A percentile compares a stretch with the other conserved stretches of the same genome.
phyloP scores from a whole-genome alignment of 176 grass and related monocot species.

The Leersia perrieri region DNA sequence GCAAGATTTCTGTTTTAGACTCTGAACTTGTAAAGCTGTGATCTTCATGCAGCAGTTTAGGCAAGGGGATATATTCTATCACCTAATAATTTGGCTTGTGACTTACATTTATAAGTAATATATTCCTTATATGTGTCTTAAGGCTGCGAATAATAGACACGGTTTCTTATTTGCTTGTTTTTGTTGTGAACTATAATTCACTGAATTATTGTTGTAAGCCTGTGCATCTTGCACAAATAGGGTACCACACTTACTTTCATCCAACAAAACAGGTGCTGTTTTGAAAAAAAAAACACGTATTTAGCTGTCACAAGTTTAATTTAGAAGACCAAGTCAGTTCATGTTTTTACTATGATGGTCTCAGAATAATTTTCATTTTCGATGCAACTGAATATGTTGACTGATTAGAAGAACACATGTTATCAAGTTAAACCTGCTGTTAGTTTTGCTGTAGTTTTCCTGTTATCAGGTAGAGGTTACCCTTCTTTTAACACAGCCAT shows the following conservation, averaged over 20 bases:
- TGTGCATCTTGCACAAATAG: background rate
- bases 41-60: background rate
- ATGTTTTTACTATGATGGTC: background rate
- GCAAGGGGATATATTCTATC: background rate
- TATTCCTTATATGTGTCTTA: background rate
- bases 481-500: too few species aligned
- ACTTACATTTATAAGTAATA: background rate
- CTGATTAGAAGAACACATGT: background rate
- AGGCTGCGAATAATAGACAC: background rate
- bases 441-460: background rate
- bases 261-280: background rate
- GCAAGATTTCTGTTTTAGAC: too few species aligned
- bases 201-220: background rate
- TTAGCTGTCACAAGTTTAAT: background rate
- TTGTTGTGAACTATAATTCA: background rate
- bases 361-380: background rate
- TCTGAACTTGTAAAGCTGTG: background rate
- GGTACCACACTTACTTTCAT: background rate
- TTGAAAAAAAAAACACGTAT: background rate
- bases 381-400: background rate
- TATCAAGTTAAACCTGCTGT: background rate
- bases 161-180: background rate
- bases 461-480: background rate
- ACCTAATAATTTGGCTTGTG: background rate
- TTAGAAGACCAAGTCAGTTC: background rate